Percentiles rank a stretch among this genome's conserved stretches.
Conservation (phyloP, 2,329 filamentous ascomycete genomes). For the Arthrobotrys entomopaga region DNA sequence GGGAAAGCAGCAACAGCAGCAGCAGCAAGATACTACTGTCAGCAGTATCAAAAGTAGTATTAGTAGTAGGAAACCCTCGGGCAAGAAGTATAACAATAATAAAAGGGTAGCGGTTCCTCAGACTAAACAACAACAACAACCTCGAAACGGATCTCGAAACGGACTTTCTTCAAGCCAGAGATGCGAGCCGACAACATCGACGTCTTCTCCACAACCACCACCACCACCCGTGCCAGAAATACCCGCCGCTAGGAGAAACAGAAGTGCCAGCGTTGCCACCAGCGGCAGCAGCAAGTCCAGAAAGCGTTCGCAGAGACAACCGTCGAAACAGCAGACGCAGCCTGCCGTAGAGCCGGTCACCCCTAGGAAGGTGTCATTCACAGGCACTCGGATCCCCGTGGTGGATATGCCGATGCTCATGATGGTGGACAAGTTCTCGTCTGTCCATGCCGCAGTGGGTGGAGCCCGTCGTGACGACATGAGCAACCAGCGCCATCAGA, state of each 20-base stretch:
- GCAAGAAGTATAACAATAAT: too few species aligned
- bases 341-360: constrained; percentile 18
- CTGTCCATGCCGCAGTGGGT: constrained; percentile 11
- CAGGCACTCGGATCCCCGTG: constrained; percentile 25
- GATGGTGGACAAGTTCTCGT: constrained; percentile 41
- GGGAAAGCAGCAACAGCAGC: background rate
- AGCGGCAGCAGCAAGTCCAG: constrained; percentile 10
- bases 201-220: background rate
- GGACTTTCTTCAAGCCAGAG: constrained; percentile 13
- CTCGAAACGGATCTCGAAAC: constrained; percentile 10
- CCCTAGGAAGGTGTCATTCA: constrained; percentile 42
- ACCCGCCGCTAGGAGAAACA: background rate
- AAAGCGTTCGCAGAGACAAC: constrained; percentile 17
- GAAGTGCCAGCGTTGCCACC: constrained; percentile 28
- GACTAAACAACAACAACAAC: too few species aligned
- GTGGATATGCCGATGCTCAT: constrained; percentile 36
- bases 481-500: constrained; percentile 25
- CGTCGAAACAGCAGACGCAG: constrained; percentile 1
- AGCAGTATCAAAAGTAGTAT: background rate
- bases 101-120: too few species aligned
- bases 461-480: constrained; percentile 17
- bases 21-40: background rate
- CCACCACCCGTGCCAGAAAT: background rate
- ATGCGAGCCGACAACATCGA: constrained; percentile 19
- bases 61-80: background rate